These are phyloP conservation scores for Lophiotrema nucula DNA, from an alignment of 495 filamentous ascomycete species.

Conservation along the genomic window DNA sequence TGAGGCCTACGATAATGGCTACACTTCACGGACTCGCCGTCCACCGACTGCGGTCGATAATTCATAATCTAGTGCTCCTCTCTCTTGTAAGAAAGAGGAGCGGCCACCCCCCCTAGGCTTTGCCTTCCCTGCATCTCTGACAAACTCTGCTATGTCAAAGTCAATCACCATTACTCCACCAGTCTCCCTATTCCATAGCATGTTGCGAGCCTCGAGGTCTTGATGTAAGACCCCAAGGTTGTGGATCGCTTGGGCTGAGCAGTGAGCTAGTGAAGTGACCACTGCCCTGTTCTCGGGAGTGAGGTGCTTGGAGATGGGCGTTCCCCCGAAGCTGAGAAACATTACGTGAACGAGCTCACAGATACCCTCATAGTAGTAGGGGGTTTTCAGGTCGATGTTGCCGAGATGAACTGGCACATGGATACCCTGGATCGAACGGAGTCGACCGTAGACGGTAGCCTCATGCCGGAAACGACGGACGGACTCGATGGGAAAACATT, in stretches of 20 bases:
- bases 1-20: too few relatives aligned
- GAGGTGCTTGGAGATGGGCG: constrained; percentile 15
- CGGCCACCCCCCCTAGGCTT: constrained; percentile 7
- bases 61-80: too few relatives aligned
- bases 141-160: constrained; percentile 34
- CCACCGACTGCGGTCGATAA: too few relatives aligned
- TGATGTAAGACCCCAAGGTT: constrained; percentile 25
- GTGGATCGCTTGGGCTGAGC: constrained; percentile 27
- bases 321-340: constrained; percentile 42
- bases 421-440: constrained; percentile 40
- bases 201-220: constrained; percentile 32
- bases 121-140: neutral
- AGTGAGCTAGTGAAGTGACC: neutral
- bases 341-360: constrained; percentile 40
- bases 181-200: constrained; percentile 30
- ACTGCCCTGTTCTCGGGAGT: constrained; percentile 14
- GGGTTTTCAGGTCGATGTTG: constrained; percentile 37
- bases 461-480: constrained; percentile 35
- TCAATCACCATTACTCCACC: constrained; percentile 34
- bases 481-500: constrained; percentile 41
- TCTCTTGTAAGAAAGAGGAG: constrained; percentile 16
- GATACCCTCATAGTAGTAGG: constrained; percentile 43
- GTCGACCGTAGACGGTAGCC: constrained; percentile 41
- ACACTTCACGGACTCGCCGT: too few relatives aligned
- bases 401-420: constrained; percentile 43